Conservation (phyloP, 108 stramenopile genomes). For the Chaetoceros muelleri region DNA sequence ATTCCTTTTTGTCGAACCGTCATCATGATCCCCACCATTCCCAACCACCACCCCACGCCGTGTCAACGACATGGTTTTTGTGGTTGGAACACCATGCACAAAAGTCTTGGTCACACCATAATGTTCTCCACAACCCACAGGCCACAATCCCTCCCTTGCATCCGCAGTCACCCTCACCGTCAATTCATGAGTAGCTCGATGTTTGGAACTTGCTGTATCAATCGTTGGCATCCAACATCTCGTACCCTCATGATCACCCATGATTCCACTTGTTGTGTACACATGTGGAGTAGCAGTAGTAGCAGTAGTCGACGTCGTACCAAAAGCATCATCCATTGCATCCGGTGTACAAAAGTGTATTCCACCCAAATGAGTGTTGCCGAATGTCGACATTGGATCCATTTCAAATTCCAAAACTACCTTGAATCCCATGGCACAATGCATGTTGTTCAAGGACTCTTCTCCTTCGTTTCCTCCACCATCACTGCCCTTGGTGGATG, state of each 20-base stretch:
- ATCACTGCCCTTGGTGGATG: no score
- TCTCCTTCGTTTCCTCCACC: not conserved
- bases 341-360: constrained; percentile 26
- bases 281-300: constrained; percentile 46
- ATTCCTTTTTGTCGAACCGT: constrained; percentile 7
- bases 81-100: constrained; percentile 27
- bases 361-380: constrained; percentile 24
- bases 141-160: constrained; percentile 42
- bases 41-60: not conserved
- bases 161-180: constrained; percentile 50
- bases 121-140: constrained; percentile 63
- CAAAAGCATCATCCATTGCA: not conserved
- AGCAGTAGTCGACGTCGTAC: no score
- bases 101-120: constrained; percentile 43
- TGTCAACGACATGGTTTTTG: constrained; percentile 5
- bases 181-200: constrained; percentile 58
- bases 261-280: constrained; percentile 60
- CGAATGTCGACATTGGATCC: not conserved
- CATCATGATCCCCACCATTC: not conserved
- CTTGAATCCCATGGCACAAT: constrained; percentile 14
- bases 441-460: not conserved
- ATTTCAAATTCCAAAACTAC: not conserved
- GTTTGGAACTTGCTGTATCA: constrained; percentile 61
- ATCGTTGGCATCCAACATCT: constrained; percentile 71
- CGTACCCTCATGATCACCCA: constrained; percentile 77